Conservation (phyloP, 2,329 filamentous ascomycete genomes). For the Fusarium sp. region DNA sequence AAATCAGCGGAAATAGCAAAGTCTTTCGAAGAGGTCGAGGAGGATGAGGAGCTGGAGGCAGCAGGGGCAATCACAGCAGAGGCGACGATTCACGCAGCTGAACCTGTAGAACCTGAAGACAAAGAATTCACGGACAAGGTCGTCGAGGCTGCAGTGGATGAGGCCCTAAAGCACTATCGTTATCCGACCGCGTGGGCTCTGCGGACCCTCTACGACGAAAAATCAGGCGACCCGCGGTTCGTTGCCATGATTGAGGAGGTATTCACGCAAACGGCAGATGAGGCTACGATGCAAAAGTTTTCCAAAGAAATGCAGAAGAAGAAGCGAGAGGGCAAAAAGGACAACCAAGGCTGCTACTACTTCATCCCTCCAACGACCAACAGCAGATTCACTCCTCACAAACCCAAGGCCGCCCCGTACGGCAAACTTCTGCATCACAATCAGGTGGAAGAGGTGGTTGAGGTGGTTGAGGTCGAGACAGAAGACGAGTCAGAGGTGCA, state of each 20-base stretch:
- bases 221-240: constrained; percentile 62
- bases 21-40: constrained; percentile 21
- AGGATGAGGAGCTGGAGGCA: constrained; percentile 16
- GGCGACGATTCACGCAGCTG: constrained; percentile 33
- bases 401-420: constrained; percentile 63
- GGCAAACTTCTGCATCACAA: constrained; percentile 57
- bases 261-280: constrained; percentile 67
- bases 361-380: constrained; percentile 63
- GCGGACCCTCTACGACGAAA: constrained; percentile 70
- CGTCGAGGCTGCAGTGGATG: constrained; percentile 68
- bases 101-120: constrained; percentile 48
- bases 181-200: constrained; percentile 73
- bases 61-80: constrained; percentile 24
- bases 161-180: constrained; percentile 66
- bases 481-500: constrained; percentile 18
- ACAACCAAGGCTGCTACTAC: constrained; percentile 64
- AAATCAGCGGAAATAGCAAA: constrained; percentile 10
- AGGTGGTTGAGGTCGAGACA: constrained; percentile 19
- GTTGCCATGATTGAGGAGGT: constrained; percentile 69
- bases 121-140: constrained; percentile 63
- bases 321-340: constrained; percentile 68
- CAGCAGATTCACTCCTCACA: constrained; percentile 56
- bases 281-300: constrained; percentile 64
- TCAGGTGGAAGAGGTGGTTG: constrained; percentile 33
- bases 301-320: constrained; percentile 61